Conservation (phyloP, 2,329 filamentous ascomycete species). For the Ceratocystis ficicola region DNA sequence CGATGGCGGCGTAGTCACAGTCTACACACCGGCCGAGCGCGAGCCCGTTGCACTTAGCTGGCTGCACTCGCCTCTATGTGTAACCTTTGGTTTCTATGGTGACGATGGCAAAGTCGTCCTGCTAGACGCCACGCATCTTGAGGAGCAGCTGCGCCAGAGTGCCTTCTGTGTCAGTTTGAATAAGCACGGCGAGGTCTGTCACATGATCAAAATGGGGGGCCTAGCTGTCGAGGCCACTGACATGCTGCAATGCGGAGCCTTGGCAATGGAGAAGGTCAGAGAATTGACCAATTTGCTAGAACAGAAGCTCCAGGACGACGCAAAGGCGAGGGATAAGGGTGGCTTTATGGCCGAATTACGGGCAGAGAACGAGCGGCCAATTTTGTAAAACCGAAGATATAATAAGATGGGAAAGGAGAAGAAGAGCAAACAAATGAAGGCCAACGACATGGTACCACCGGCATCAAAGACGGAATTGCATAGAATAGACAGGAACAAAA, state of each 20-base stretch:
- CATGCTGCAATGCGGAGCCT: conserved; percentile 61
- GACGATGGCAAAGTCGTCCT: conserved; percentile 51
- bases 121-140: conserved; percentile 58
- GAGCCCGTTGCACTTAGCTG: conserved; percentile 84
- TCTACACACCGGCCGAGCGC: conserved; percentile 73
- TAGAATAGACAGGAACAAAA: conserved; percentile 6
- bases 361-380: conserved; percentile 64
- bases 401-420: conserved; percentile 9
- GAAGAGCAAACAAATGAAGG: not conserved
- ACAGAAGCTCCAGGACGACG: conserved; percentile 61
- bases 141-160: conserved; percentile 63
- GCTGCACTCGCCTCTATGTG: conserved; percentile 81
- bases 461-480: not conserved
- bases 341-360: conserved; percentile 65
- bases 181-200: conserved; percentile 78
- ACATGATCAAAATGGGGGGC: conserved; percentile 83
- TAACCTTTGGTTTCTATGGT: conserved; percentile 78
- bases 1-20: conserved; percentile 68
- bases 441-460: not conserved
- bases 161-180: conserved; percentile 77
- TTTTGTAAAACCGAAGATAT: not conserved
- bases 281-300: conserved; percentile 65
- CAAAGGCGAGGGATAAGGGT: conserved; percentile 63
- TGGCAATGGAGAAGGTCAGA: conserved; percentile 68
- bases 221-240: conserved; percentile 65